Conservation (phyloP, 306 rosid genomes). For the Acacia melanoxylon region DNA sequence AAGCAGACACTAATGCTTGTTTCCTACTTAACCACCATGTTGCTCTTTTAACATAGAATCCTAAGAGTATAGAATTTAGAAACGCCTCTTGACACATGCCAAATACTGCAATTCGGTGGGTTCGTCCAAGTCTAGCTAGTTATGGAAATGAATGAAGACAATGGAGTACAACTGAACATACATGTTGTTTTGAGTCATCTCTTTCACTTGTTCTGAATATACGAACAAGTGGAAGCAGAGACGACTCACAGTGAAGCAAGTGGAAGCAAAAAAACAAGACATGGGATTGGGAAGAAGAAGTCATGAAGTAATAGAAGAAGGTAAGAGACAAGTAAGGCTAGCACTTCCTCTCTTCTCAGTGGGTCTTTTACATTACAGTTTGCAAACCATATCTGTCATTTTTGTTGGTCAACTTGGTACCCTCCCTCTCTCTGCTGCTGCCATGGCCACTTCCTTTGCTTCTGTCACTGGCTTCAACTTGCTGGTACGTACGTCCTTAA, state of each 20-base stretch:
- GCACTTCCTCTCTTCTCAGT: slow-evolving; percentile 35
- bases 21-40: too few relatives aligned
- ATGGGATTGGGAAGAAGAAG: background rate
- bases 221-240: background rate
- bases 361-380: slow-evolving; percentile 18
- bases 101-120: too few relatives aligned
- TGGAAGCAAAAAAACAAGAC: background rate
- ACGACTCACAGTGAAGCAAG: background rate
- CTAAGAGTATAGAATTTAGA: too few relatives aligned
- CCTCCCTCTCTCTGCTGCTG: slow-evolving; percentile 37
- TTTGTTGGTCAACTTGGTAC: slow-evolving; percentile 37
- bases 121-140: background rate
- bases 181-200: too few relatives aligned
- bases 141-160: background rate
- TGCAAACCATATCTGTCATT: slow-evolving; percentile 21
- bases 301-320: background rate
- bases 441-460: slow-evolving; percentile 41
- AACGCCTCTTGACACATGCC: too few relatives aligned
- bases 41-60: too few relatives aligned
- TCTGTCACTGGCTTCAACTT: slow-evolving; percentile 40
- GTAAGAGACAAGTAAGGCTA: slow-evolving; percentile 29
- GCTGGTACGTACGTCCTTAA: slow-evolving; percentile 7
- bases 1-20: too few relatives aligned
- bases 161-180: too few relatives aligned
- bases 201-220: background rate